phyloP scores from a whole-genome alignment of 345 rosid species.

The Angophora floribunda region DNA sequence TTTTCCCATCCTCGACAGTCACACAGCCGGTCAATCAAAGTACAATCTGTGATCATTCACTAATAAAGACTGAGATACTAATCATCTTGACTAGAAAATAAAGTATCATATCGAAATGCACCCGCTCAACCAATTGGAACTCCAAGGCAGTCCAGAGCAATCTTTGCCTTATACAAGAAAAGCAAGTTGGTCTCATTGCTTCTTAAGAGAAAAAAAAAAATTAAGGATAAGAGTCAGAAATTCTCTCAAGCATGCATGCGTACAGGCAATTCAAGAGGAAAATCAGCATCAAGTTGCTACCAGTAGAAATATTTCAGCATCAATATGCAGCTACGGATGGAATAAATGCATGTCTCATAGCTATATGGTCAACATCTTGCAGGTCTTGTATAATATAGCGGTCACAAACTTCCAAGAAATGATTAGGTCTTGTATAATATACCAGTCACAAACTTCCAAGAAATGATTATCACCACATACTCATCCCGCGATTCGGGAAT shows the following conservation, averaged over 20 bases:
- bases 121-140: no score
- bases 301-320: background rate
- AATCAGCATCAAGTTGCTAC: background rate
- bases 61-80: no score
- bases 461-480: background rate
- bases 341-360: background rate
- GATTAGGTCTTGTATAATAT: background rate
- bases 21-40: no score
- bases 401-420: no score
- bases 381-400: background rate
- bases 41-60: no score
- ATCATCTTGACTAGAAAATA: no score
- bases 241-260: background rate
- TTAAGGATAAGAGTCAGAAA: no score
- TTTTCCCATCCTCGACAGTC: no score
- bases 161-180: background rate
- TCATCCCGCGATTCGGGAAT: background rate
- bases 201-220: background rate
- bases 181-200: background rate
- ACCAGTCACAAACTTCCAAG: background rate
- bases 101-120: no score
- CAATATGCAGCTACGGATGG: background rate
- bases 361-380: background rate
- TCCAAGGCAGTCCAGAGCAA: background rate
- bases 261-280: background rate